phyloP scores from a whole-genome alignment of 371 early-diverging fungal species.

The Rhizopus delemar region DNA sequence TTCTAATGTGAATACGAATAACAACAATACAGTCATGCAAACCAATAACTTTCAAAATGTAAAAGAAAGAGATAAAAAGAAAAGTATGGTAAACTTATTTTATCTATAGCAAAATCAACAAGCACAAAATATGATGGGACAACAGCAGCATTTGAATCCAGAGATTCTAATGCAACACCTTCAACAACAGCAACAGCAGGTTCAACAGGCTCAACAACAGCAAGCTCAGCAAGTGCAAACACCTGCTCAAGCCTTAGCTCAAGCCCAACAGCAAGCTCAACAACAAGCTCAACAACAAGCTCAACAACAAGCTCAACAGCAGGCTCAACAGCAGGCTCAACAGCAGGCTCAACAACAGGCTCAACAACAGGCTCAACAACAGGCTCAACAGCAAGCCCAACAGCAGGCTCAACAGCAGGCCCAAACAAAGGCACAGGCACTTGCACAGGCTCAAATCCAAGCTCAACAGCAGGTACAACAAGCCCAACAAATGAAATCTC shows the following conservation, averaged over 20 bases:
- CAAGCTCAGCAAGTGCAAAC: constrained; percentile 7
- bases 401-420: constrained; percentile 4
- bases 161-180: constrained; percentile 30
- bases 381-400: constrained; percentile 14
- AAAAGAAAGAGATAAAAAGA: not conserved
- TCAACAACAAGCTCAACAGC: constrained; percentile 16
- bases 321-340: constrained; percentile 23
- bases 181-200: constrained; percentile 21
- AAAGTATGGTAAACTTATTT: not conserved
- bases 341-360: constrained; percentile 20
- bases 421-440: constrained; percentile 7
- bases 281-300: constrained; percentile 15
- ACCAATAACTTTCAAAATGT: constrained; percentile 17
- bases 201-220: constrained; percentile 14
- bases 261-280: constrained; percentile 17
- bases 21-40: constrained; percentile 21
- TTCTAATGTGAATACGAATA: constrained; percentile 15
- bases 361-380: constrained; percentile 22
- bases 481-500: constrained; percentile 16
- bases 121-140: not conserved
- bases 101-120: not conserved
- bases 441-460: constrained; percentile 14
- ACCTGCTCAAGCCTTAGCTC: constrained; percentile 7
- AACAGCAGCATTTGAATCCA: constrained; percentile 24
- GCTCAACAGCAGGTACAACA: constrained; percentile 15